A percentile compares a stretch with the other conserved stretches of the same genome.
Conservation (phyloP, 2,329 filamentous ascomycete species). For the Trichophyton schoenleinii region DNA sequence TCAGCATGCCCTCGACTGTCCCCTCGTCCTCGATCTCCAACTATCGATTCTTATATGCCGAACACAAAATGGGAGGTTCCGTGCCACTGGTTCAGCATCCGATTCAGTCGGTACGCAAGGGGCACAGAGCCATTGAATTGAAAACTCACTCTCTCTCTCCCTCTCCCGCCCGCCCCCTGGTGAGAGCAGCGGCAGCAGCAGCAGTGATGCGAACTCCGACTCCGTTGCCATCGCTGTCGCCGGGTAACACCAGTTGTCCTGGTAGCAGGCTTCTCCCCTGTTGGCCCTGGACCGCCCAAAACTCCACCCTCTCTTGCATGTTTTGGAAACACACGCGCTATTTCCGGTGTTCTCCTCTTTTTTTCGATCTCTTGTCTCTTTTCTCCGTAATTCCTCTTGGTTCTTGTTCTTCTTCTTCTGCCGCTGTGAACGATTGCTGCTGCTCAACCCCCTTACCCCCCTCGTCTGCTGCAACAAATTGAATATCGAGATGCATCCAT, state of each 20-base stretch:
- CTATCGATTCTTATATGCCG: not conserved
- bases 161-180: not conserved
- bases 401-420: not conserved
- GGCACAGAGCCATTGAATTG: too few species aligned
- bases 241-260: not conserved
- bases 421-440: too few species aligned
- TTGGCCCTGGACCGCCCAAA: not conserved
- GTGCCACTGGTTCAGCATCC: not conserved
- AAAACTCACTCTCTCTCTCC: not conserved
- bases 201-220: not conserved
- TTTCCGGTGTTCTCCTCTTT: not conserved
- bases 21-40: not conserved
- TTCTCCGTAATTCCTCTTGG: not conserved
- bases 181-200: not conserved
- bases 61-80: not conserved
- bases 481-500: not conserved
- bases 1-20: too few species aligned
- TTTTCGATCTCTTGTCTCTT: not conserved
- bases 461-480: too few species aligned
- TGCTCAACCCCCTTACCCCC: too few species aligned
- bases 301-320: not conserved
- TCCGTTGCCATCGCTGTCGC: not conserved
- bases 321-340: not conserved
- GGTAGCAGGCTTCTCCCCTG: not conserved
- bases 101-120: not conserved